These are phyloP conservation scores for Diaporthe citri DNA, from an alignment of 2,329 filamentous ascomycete species.

Conservation along the genomic window DNA sequence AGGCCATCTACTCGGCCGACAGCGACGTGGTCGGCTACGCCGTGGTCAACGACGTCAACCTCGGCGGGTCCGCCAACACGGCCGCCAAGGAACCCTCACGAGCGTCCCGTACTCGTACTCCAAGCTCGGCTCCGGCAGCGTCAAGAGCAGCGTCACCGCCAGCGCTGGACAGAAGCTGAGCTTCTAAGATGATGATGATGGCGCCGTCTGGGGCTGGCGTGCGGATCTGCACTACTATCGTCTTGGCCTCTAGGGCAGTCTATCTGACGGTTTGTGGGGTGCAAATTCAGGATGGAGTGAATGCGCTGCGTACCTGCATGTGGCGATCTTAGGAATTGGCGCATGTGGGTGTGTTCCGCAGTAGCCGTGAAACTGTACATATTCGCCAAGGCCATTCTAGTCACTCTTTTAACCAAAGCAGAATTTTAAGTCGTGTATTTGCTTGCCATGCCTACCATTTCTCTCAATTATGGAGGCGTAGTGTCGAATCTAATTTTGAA, in stretches of 20 bases:
- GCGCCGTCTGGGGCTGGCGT: neutral
- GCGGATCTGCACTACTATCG: neutral
- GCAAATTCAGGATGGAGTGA: no score
- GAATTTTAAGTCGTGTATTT: neutral
- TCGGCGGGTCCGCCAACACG: constrained; percentile 60
- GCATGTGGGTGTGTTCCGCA: neutral
- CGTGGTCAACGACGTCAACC: constrained; percentile 55
- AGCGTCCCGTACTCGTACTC: constrained; percentile 67
- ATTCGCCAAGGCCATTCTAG: neutral
- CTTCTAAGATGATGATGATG: constrained; percentile 43
- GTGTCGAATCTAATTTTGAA: no score
- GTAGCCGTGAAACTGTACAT: neutral
- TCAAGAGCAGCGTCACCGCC: constrained; percentile 57
- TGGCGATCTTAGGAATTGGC: neutral
- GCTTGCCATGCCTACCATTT: neutral
- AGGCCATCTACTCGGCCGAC: constrained; percentile 54
- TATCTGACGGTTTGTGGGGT: no score
- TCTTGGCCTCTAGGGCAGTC: no score
- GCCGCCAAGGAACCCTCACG: constrained; percentile 63
- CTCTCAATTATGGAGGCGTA: no score
- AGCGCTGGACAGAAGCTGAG: constrained; percentile 55
- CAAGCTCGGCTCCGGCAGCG: constrained; percentile 60
- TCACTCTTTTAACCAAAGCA: constrained; percentile 2
- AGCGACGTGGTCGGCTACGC: constrained; percentile 57
- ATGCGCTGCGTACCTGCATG: neutral